Evolutionary conservation across 805 yeast species (phyloP).

Genomic region (Pichia manshurica): DNA sequence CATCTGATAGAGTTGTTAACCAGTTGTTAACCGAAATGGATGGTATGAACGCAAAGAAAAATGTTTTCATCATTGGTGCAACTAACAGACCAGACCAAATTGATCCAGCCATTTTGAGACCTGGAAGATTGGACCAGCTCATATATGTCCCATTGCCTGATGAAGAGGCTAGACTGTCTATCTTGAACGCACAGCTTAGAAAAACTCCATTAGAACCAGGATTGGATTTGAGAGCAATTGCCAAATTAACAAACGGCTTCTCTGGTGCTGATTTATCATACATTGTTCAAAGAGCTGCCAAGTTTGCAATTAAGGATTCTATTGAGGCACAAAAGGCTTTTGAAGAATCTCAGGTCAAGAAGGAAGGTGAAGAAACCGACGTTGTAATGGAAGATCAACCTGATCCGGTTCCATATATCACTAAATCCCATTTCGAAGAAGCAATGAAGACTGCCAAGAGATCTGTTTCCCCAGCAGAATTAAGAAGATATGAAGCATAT

Average conservation of each 20-base stretch:
- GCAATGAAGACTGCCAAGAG: conserved; percentile 99
- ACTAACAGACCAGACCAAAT: conserved; percentile 99
- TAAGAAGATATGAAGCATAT: conserved; percentile 97
- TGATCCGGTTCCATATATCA: conserved; percentile 94
- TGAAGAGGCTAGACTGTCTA: conserved; percentile 87
- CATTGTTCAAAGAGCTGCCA: conserved; percentile 97
- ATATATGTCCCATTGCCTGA: conserved; percentile 98
- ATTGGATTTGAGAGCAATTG: conserved; percentile 78
- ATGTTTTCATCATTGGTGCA: conserved; percentile 98
- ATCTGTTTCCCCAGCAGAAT: conserved; percentile 93
- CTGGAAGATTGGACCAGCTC: conserved; percentile 98
- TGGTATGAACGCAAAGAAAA: conserved; percentile 99
- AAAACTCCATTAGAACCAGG: conserved; percentile 99
- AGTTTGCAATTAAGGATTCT: conserved; percentile 96
- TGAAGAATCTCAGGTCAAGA: conserved; percentile 48
- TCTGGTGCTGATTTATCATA: conserved; percentile 98
- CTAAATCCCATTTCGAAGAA: conserved; percentile 92
- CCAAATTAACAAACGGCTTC: conserved; percentile 93
- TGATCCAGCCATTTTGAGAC: conserved; percentile 97
- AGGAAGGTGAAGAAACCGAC: conserved; percentile 34
- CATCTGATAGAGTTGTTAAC: conserved; percentile 92
- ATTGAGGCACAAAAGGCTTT: conserved; percentile 70
- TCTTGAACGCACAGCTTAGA: conserved; percentile 92
- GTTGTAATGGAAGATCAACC: conserved; percentile 58
- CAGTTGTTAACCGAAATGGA: conserved; percentile 98